These are phyloP conservation scores for Boletus eberwhitei DNA, from an alignment of 768 basidiomycete species.

Conservation along the genomic window DNA sequence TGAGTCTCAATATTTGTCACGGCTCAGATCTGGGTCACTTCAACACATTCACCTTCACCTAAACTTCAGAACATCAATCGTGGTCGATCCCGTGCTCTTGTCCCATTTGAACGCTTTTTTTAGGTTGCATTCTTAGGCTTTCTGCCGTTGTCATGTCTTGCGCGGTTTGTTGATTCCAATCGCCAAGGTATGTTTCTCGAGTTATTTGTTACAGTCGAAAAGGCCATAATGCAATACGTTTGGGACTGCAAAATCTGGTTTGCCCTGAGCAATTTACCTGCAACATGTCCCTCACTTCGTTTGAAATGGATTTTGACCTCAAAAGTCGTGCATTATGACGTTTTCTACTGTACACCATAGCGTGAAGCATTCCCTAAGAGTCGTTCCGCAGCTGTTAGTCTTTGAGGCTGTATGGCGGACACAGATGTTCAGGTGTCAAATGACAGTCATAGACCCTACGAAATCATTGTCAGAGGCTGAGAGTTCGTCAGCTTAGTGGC, in stretches of 20 bases:
- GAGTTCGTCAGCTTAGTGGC: neutral
- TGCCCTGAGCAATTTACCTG: constrained; percentile 5
- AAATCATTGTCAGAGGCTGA: neutral
- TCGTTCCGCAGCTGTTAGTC: constrained; percentile 5
- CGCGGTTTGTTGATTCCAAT: neutral
- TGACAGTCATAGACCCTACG: neutral
- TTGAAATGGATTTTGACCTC: constrained; percentile 15
- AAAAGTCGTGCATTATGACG: constrained; percentile 28
- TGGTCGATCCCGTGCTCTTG: neutral
- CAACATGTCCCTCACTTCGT: constrained; percentile 1
- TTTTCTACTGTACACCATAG: constrained; percentile 18
- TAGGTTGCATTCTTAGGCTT: neutral
- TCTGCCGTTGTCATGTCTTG: neutral
- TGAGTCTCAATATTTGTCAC: too few species aligned
- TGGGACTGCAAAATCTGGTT: constrained; percentile 21
- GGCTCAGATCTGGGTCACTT: too few species aligned
- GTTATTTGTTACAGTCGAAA: constrained; percentile 8
- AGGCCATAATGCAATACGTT: constrained; percentile 27
- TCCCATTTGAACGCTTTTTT: neutral
- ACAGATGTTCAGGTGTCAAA: neutral
- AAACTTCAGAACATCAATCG: neutral
- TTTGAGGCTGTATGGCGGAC: neutral
- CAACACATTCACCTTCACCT: neutral
- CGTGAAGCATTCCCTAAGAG: neutral
- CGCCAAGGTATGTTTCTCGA: constrained; percentile 17